phyloP scores from a whole-genome alignment of 495 filamentous ascomycete species.

The Arthonia radiata region DNA sequence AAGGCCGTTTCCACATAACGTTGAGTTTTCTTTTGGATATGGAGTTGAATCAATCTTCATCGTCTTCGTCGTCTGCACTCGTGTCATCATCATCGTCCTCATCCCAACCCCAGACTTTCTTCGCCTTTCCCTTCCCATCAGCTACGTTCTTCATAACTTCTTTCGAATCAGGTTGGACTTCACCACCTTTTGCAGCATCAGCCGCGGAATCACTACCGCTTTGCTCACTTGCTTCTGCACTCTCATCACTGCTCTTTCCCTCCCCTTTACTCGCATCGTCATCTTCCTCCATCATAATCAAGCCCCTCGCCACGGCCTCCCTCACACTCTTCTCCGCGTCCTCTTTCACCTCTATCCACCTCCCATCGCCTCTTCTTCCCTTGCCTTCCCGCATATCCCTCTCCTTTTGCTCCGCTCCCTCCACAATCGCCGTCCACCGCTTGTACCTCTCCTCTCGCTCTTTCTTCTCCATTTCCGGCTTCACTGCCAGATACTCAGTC shows the following conservation, averaged over 20 bases:
- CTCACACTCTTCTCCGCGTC: conserved; percentile 59
- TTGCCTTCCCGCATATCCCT: conserved; percentile 40
- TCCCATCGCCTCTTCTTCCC: conserved; percentile 47
- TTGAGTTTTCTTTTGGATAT: no score
- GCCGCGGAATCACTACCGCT: conserved; percentile 26
- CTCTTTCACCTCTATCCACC: conserved; percentile 85
- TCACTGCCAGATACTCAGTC: conserved; percentile 82
- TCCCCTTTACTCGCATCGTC: conserved; percentile 2
- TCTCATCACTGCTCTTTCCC: conserved; percentile 11
- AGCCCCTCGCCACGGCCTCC: conserved; percentile 54
- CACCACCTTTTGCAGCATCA: conserved; percentile 20
- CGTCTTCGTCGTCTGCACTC: conserved; percentile 18
- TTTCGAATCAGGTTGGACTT: conserved; percentile 19
- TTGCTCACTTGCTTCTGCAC: conserved; percentile 15
- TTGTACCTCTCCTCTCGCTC: conserved; percentile 64
- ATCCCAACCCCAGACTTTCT: conserved; percentile 5
- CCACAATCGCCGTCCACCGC: conserved; percentile 67
- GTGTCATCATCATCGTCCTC: conserved; percentile 9
- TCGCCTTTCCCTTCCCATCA: conserved; percentile 11
- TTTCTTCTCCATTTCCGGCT: conserved; percentile 86
- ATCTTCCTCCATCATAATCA: conserved; percentile 33
- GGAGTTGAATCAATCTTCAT: conserved; percentile 8
- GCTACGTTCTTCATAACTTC: conserved; percentile 23
- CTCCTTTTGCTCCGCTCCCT: conserved; percentile 52
- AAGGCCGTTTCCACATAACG: no score